Base-by-base conservation (phyloP, 805 yeast genomes). In the Maudiozyma bulderi region DNA sequence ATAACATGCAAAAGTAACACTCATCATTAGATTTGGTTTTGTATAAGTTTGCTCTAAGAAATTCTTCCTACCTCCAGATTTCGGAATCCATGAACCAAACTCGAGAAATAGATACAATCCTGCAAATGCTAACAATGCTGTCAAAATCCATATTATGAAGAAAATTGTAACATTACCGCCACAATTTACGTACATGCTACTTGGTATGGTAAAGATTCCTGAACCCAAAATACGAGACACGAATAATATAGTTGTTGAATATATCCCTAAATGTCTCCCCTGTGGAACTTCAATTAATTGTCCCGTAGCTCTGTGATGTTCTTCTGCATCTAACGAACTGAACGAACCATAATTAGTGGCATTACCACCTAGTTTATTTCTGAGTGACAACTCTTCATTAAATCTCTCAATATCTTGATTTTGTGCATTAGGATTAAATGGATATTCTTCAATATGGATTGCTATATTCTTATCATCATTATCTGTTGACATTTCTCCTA, bases 11-110 rank as follows among this genome's bases (percentile, higher is more conserved):
- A 75, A 73, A 3, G 76, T 67, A 14, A 77, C 81, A 43, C 78
- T 73, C 41, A 75, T 71, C 58, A 81, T 59, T 68, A 78, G 68
- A 46, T 66, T 70, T 0, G 93, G 95, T 51, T 66, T 75, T 45
- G 74, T 73, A 59, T 80, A 85, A 20, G 83, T 77, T 52, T 75
- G 78, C 58, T 84, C 91, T 49, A 85, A 62, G 53, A 85, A 85
- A 20, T 80, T 81, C 58, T 85, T 85, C 40, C 82, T 76, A 0
- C 91, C 95, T 3, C 95, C 93, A 51, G 82, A 80, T 55, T 84
- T 69, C 0, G 91, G 89, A 8, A 84, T 70, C 58, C 82, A 71
- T 8, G 84, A 75, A 0, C 91, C 93, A 49, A 84, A 64, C 58
- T 85, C 91, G 47, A 85, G 63, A 60, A 75, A 85, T 41, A 84